These are phyloP conservation scores for Ophiostoma ips DNA, from an alignment of 2,329 filamentous ascomycete species.

Conservation along the genomic window DNA sequence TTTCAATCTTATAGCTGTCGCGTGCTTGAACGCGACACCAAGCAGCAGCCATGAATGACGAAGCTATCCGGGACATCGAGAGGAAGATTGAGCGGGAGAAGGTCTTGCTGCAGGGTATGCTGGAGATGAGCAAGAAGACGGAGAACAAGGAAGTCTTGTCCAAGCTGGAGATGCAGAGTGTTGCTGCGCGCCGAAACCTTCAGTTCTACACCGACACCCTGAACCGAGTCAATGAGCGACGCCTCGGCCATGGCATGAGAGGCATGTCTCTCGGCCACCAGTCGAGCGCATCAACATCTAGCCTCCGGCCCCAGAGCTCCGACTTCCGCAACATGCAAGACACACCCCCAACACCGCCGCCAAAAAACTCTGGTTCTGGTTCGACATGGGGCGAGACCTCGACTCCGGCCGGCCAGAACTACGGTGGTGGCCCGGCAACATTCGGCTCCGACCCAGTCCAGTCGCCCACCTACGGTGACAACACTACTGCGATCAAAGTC, in stretches of 20 bases:
- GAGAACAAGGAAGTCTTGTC: constrained; percentile 86
- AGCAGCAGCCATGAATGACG: constrained; percentile 43
- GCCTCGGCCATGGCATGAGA: constrained; percentile 52
- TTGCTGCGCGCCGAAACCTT: constrained; percentile 71
- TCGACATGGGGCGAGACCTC: constrained; percentile 44
- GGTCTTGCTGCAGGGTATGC: constrained; percentile 85
- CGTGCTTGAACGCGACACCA: constrained; percentile 9
- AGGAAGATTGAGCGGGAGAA: constrained; percentile 98
- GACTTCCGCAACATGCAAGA: constrained; percentile 30
- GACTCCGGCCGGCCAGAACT: constrained; percentile 37
- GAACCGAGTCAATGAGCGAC: constrained; percentile 72
- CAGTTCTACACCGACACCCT: constrained; percentile 92
- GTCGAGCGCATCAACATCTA: constrained; percentile 16
- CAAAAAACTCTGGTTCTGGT: constrained; percentile 47
- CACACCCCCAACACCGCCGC: constrained; percentile 50
- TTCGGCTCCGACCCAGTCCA: neutral
- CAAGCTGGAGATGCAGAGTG: constrained; percentile 83
- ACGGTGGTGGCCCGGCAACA: constrained; percentile 29
- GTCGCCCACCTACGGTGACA: constrained; percentile 2
- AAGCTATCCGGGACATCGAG: constrained; percentile 64
- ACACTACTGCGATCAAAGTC: constrained; percentile 45
- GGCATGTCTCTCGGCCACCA: constrained; percentile 31
- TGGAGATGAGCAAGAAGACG: constrained; percentile 88
- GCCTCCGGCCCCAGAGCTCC: constrained; percentile 36
- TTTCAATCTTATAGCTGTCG: neutral